These are phyloP conservation scores for Guillardia theta DNA, from an alignment of 78 protist genomes.

Conservation along the genomic window DNA sequence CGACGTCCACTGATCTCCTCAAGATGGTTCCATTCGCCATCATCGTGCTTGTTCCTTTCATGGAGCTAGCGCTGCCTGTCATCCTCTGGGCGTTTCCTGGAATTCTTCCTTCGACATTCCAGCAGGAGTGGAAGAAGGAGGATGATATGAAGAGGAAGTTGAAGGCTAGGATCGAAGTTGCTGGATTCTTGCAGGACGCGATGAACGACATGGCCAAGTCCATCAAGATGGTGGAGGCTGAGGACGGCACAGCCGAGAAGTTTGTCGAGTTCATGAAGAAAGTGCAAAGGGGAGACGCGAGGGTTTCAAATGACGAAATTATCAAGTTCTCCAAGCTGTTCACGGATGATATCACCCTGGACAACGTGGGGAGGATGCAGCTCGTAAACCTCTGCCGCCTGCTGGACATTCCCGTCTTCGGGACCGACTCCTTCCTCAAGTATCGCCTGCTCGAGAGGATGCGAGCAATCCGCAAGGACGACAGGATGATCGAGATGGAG, in stretches of 20 bases:
- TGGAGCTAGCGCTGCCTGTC: slow-evolving; percentile 25
- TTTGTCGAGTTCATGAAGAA: not conserved
- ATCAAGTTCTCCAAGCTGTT: slow-evolving; percentile 66
- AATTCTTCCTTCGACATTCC: slow-evolving; percentile 27
- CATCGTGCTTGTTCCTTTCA: slow-evolving; percentile 7
- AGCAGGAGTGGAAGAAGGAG: slow-evolving; percentile 50
- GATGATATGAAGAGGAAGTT: slow-evolving; percentile 50
- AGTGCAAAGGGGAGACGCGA: slow-evolving; percentile 40
- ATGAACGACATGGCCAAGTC: not conserved
- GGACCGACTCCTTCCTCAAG: slow-evolving; percentile 51
- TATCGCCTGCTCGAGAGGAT: not conserved
- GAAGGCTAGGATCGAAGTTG: slow-evolving; percentile 42
- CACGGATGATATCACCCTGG: slow-evolving; percentile 83
- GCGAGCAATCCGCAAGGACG: not conserved
- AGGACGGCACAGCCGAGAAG: not conserved
- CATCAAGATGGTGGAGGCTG: not conserved
- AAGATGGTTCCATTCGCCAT: not conserved
- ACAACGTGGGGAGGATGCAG: slow-evolving; percentile 62
- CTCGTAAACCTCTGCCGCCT: slow-evolving; percentile 59
- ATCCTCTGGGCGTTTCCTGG: slow-evolving; percentile 8
- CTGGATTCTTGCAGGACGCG: slow-evolving; percentile 23
- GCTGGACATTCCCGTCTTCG: slow-evolving; percentile 49
- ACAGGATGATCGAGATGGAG: slow-evolving; percentile 55
- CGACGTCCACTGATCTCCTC: slow-evolving; percentile 20
- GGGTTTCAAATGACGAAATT: slow-evolving; percentile 61